Evolutionary conservation across 108 stramenopile genomes (phyloP).

Genomic region (Schizochytrium sp.): DNA sequence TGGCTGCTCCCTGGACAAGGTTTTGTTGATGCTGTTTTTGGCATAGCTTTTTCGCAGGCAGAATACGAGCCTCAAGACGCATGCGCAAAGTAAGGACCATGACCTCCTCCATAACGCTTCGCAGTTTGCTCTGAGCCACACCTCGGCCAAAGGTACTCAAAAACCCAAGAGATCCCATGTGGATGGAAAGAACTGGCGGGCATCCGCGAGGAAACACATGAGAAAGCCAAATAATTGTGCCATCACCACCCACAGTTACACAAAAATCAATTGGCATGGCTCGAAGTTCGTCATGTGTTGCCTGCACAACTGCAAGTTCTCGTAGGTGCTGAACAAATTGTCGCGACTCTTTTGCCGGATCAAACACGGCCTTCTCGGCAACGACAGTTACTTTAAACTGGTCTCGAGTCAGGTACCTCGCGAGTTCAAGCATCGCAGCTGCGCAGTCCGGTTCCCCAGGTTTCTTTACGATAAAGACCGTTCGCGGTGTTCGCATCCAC

Average conservation of each 20-base stretch:
- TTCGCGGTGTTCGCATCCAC: conserved; percentile 57
- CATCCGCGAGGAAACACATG: conserved; percentile 69
- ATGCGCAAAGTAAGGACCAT: conserved; percentile 22
- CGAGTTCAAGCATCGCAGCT: conserved; percentile 23
- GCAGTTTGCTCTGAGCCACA: conserved; percentile 81
- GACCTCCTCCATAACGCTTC: conserved; percentile 65
- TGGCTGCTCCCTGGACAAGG: no score
- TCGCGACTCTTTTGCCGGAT: not conserved
- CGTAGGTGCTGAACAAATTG: not conserved
- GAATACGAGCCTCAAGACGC: conserved; percentile 16
- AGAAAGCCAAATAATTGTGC: conserved; percentile 68
- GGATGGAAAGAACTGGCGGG: conserved; percentile 86
- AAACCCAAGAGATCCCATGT: conserved; percentile 92
- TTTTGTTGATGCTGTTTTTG: conserved; percentile 55
- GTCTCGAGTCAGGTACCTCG: not conserved
- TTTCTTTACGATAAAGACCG: conserved; percentile 42
- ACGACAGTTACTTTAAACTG: conserved; percentile 20
- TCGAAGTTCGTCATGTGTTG: not conserved
- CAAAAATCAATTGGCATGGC: conserved; percentile 67
- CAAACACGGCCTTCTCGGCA: conserved; percentile 31
- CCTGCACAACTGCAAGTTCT: conserved; percentile 41
- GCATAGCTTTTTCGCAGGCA: not conserved
- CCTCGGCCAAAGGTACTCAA: conserved; percentile 86
- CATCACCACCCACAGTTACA: conserved; percentile 71
- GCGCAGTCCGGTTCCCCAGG: conserved; percentile 30